Evolutionary conservation across 805 yeast species (phyloP).

Genomic region (Candida orba): DNA sequence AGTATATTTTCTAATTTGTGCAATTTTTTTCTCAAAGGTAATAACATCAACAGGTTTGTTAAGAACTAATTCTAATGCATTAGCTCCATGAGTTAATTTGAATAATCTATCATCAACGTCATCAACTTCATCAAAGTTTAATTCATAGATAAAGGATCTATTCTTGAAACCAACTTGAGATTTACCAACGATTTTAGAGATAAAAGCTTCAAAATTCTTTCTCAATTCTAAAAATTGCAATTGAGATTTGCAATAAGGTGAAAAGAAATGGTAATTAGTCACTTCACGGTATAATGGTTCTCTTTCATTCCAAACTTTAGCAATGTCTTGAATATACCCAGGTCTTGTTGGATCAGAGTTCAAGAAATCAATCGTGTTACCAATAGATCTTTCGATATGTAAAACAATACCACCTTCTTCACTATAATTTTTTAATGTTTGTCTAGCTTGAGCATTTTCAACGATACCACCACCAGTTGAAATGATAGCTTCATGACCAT

Average conservation of each 20-base stretch:
- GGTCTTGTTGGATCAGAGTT: constrained; percentile 81
- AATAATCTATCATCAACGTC: constrained; percentile 44
- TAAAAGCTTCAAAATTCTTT: constrained; percentile 49
- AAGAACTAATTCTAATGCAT: constrained; percentile 79
- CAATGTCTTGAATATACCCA: constrained; percentile 72
- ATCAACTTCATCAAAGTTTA: constrained; percentile 62
- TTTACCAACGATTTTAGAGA: constrained; percentile 56
- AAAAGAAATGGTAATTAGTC: constrained; percentile 69
- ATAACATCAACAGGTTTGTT: constrained; percentile 37
- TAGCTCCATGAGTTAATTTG: constrained; percentile 56
- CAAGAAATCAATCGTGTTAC: constrained; percentile 69
- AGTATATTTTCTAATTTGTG: constrained; percentile 55
- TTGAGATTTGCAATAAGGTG: constrained; percentile 58
- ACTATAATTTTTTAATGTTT: constrained; percentile 47
- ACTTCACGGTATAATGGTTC: constrained; percentile 73
- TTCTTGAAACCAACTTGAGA: constrained; percentile 25
- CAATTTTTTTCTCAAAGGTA: constrained; percentile 69
- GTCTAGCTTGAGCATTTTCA: constrained; percentile 65
- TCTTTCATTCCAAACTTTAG: constrained; percentile 79
- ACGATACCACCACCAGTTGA: constrained; percentile 98
- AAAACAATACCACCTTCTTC: constrained; percentile 61
- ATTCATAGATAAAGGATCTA: constrained; percentile 64
- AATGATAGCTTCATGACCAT: constrained; percentile 48
- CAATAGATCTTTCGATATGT: constrained; percentile 84
- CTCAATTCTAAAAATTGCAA: constrained; percentile 50